Conservation (phyloP, 2,329 filamentous ascomycete species). For the Anisogramma anomala region DNA sequence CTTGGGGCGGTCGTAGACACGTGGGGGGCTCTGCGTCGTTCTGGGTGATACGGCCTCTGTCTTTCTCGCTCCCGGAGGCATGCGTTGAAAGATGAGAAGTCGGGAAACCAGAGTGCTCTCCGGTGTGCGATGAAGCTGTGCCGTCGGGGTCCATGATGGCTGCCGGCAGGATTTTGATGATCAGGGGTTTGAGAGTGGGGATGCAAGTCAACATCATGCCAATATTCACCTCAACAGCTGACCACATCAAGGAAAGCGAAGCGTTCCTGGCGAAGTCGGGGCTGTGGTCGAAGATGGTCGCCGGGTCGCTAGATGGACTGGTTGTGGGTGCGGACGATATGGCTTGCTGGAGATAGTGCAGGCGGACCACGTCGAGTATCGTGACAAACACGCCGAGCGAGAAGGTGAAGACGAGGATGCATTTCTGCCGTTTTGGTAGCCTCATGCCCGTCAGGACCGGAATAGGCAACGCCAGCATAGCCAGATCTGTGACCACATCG, state of each 20-base stretch:
- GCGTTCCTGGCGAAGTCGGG: conserved; percentile 59
- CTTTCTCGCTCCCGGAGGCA: conserved; percentile 17
- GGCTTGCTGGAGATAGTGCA: conserved; percentile 78
- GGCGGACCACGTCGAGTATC: conserved; percentile 76
- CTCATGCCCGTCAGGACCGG: conserved; percentile 80
- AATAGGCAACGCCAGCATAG: conserved; percentile 76
- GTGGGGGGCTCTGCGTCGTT: conserved; percentile 1
- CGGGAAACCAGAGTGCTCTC: too few relatives aligned
- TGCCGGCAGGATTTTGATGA: conserved; percentile 50
- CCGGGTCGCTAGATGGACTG: conserved; percentile 24
- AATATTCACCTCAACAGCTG: conserved; percentile 78
- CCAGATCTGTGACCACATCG: conserved; percentile 84
- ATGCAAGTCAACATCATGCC: conserved; percentile 86
- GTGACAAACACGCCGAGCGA: conserved; percentile 78
- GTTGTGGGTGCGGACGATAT: conserved; percentile 32
- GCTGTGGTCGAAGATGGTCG: conserved; percentile 39
- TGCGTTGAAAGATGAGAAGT: too few relatives aligned
- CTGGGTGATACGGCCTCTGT: not conserved
- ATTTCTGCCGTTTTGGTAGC: conserved; percentile 74
- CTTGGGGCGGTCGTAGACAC: not conserved
- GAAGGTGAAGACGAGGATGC: conserved; percentile 77
- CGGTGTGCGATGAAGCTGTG: too few relatives aligned
- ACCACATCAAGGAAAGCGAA: conserved; percentile 85
- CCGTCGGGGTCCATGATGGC: conserved; percentile 43
- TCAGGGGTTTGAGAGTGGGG: conserved; percentile 80